Evolutionary conservation across 352 stramenopile species (phyloP), one percentile per base, ranked within the genome.

Genomic region (Globisporangium uncinulatum): DNA sequence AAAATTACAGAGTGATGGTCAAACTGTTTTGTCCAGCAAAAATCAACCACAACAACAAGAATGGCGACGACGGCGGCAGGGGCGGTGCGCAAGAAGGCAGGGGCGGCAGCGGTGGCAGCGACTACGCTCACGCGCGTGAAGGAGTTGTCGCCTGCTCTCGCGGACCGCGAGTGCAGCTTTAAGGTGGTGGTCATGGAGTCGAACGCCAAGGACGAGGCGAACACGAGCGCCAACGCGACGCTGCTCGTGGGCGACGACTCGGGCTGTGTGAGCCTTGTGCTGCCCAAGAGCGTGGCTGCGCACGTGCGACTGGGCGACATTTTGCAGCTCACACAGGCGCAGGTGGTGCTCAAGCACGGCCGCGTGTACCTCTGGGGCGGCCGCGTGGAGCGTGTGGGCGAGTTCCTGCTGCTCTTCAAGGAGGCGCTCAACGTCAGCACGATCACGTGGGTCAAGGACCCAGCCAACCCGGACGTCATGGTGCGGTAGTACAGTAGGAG

Each of bases 371-470:
- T 92, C 51, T 94, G 75, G 76, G 79, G 81, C 43, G 83, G 86
- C 43, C 86, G 86, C 41, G 73, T 94, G 54, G 86, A 95, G 65
- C 83, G 86, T 51, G 76, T 91, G 32, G 86, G 86, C 54, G 86
- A 95, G 47, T 95, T 93, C 65, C 71, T 85, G 13, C 63, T 92
- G 76, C 72, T 93, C 9, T 95, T 95, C 57, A 95, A 95, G 59
- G 86, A 95, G 67, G 70, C 67, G 32, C 49, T 70, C 57, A 93
- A 95, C 53, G 73, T 95, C 47, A 95, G 83, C 73, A 92, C 73
- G 52, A 64, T 92, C 61, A 76, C 82, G 32, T 95, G 85, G 76
- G 76, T 89, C 39, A 90, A 91, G 47, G 86, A 95, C 62, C 80
- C 80, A 15, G 72, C 68, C 43, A 87, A 91, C 57, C 79, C 77